Evolutionary conservation across 805 yeast species (phyloP).

Genomic region (Sungouiozyma intestinalis): DNA sequence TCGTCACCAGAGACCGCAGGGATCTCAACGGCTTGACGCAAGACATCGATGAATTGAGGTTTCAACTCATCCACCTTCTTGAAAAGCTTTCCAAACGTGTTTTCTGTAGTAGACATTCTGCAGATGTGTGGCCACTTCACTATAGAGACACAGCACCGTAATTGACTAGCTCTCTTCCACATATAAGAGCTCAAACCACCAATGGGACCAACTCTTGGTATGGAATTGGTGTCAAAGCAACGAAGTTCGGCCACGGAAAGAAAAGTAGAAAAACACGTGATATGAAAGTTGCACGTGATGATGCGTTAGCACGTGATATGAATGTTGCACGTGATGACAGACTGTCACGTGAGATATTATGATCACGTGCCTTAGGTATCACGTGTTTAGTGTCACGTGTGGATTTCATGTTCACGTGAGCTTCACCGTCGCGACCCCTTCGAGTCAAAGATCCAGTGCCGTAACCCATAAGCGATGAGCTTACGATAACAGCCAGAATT

Average conservation of each 20-base stretch:
- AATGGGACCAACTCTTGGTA: too few species aligned
- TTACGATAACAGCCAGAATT: too few species aligned
- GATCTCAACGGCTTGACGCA: constrained; percentile 79
- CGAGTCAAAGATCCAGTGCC: too few species aligned
- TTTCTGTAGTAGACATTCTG: constrained; percentile 8
- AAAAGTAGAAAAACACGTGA: background rate
- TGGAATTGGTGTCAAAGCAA: background rate
- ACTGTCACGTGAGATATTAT: too few species aligned
- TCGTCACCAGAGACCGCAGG: constrained; percentile 94
- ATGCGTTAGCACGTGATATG: background rate
- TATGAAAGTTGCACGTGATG: too few species aligned
- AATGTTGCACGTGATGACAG: too few species aligned
- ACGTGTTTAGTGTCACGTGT: too few species aligned
- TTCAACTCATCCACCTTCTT: constrained; percentile 62
- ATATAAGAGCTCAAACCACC: too few species aligned
- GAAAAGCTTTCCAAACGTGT: constrained; percentile 26
- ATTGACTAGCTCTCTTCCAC: background rate
- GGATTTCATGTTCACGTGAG: too few species aligned
- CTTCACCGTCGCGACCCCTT: too few species aligned
- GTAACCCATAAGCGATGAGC: background rate
- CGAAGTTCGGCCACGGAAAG: background rate
- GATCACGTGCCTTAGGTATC: too few species aligned
- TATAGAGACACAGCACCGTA: background rate
- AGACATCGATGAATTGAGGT: constrained; percentile 60
- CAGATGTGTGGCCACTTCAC: background rate